These are phyloP conservation scores for Diplogelasinospora grovesii DNA, from an alignment of 495 filamentous ascomycete species.

Conservation along the genomic window DNA sequence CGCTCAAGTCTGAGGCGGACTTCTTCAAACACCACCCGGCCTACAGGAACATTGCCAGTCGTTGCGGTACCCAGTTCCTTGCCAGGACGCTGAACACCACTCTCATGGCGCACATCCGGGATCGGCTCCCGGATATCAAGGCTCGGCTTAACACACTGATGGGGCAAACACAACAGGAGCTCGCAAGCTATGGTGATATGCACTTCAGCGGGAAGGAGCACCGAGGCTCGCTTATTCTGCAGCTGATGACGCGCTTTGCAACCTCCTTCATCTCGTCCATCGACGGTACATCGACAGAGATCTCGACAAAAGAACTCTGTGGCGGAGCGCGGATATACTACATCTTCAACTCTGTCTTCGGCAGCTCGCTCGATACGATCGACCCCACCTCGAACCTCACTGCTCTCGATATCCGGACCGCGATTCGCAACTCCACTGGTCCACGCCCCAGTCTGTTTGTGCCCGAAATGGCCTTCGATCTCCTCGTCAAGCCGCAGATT, in stretches of 20 bases:
- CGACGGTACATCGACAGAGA: conserved; percentile 95
- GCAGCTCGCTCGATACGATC: conserved; percentile 91
- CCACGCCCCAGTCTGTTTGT: conserved; percentile 94
- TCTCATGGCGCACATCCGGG: conserved; percentile 93
- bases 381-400: conserved; percentile 93
- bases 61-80: conserved; percentile 91
- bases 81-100: conserved; percentile 94
- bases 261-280: conserved; percentile 98
- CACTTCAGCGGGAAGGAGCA: conserved; percentile 98
- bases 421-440: conserved; percentile 96
- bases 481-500: conserved; percentile 97
- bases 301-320: conserved; percentile 97
- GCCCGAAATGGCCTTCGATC: conserved; percentile 93
- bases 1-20: conserved; percentile 81
- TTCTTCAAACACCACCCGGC: conserved; percentile 97
- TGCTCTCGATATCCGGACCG: conserved; percentile 93
- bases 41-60: conserved; percentile 89
- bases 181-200: conserved; percentile 96
- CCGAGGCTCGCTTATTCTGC: conserved; percentile 85
- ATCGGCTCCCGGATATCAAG: conserved; percentile 95
- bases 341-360: conserved; percentile 99
- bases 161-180: conserved; percentile 98
- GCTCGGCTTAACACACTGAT: conserved; percentile 94
- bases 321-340: conserved; percentile 98
- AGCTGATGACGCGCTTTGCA: conserved; percentile 97